Base-by-base conservation (phyloP, 768 basidiomycete genomes). In the Agaricus subrufescens region DNA sequence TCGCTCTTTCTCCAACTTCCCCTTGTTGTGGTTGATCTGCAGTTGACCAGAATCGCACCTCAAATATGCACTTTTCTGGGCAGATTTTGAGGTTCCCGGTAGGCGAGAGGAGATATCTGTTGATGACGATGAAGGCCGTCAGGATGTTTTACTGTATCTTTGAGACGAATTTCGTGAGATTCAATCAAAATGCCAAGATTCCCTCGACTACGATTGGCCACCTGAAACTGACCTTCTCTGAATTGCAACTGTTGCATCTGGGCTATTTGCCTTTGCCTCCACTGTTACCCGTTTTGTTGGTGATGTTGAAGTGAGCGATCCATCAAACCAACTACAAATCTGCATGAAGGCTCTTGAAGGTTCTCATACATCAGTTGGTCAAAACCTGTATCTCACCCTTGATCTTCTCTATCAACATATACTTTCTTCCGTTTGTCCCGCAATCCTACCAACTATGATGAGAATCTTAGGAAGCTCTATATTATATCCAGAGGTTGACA, bases 1-100 rank as follows among this genome's bases (percentile, higher is more conserved):
- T 19, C 19, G 19, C 19, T 19, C 19, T 14, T 8, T 44, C 15
- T 2, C 15, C 2, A 2, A 44, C 1, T 44, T 25, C 43, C 43
- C 43, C 23, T 19, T 44, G 15, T 40, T 51, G 3, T 51, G 50
- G 50, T 40, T 51, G 50, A 51, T 51, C 15, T 40, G 9, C 23
- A 51, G 50, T 42, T 38, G 38, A 11, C 50, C 38, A 6, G 50
- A 51, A n/a, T 51, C 25, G 38, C 50, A 51, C 12, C 40, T 51
- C 3, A 40, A 43, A 14, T 42, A 23, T 25, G 10, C 43, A 14
- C 9, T 51, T 4, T 12, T 12, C 11, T 10, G 29, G 40, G 10
- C 38, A 23, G 50, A 51, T 15, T 51, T 40, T 27, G 10, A 40
- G 15, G 15, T 43, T 26, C 4, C 8, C 10, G 42, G 40, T 37